Evolutionary conservation across 441 rosid genomes (phyloP).

Genomic region (Pelargonium cotyledonis): DNA sequence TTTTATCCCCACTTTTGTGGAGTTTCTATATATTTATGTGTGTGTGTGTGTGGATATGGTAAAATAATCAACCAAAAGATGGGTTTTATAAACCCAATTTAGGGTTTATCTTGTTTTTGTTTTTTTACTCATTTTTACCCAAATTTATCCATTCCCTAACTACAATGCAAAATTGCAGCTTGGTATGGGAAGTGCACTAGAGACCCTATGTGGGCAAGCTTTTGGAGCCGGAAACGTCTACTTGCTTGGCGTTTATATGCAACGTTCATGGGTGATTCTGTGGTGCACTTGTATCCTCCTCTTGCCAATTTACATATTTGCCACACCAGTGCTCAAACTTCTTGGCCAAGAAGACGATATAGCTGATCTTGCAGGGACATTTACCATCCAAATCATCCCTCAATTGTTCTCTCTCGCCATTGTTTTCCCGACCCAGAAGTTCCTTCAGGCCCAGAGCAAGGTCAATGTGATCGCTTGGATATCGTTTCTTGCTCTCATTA

Average conservation of each 20-base stretch:
- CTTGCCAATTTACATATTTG: constrained; percentile 53
- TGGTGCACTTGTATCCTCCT: constrained; percentile 30
- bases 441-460: constrained; percentile 85
- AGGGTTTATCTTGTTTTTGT: not conserved
- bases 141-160: not conserved
- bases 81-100: not conserved
- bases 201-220: constrained; percentile 87
- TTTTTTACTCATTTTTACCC: no score
- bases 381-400: constrained; percentile 50
- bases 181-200: constrained; percentile 90
- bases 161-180: constrained; percentile 37
- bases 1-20: no score
- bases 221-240: constrained; percentile 73
- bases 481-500: constrained; percentile 34
- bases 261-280: constrained; percentile 69
- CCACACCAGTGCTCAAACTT: constrained; percentile 54
- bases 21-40: no score
- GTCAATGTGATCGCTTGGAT: constrained; percentile 52
- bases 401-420: constrained; percentile 53
- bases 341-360: constrained; percentile 51
- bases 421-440: constrained; percentile 61
- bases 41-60: no score
- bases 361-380: constrained; percentile 51
- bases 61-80: no score
- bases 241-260: constrained; percentile 74